phyloP scores from a whole-genome alignment of 2,329 filamentous ascomycete species.

The Chaetomiaceae sp. region DNA sequence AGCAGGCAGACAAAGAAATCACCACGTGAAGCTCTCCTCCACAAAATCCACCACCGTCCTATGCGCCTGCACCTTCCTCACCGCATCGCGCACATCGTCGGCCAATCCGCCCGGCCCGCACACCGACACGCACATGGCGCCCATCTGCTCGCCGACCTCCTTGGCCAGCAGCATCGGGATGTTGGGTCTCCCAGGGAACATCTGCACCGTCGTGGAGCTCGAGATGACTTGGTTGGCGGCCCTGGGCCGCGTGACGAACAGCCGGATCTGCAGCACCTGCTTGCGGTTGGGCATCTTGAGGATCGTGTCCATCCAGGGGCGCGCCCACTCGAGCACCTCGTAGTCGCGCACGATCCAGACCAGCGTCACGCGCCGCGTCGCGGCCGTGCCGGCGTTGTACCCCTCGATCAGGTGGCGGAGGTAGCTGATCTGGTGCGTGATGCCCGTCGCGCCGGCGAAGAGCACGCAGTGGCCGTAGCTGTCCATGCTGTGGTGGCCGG shows the following conservation, averaged over 20 bases:
- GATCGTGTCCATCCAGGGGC: slow-evolving; percentile 74
- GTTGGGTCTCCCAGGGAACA: slow-evolving; percentile 87
- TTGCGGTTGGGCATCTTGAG: slow-evolving; percentile 74
- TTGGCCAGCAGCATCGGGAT: slow-evolving; percentile 72
- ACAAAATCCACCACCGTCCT: slow-evolving; percentile 65
- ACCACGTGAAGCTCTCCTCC: slow-evolving; percentile 73
- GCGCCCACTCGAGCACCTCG: slow-evolving; percentile 88
- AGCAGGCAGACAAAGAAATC: too few relatives aligned
- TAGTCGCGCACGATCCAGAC: slow-evolving; percentile 91
- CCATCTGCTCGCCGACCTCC: slow-evolving; percentile 76
- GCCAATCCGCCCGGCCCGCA: slow-evolving; percentile 72
- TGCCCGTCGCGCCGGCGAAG: slow-evolving; percentile 88
- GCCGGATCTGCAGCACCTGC: slow-evolving; percentile 77
- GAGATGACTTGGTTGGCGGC: slow-evolving; percentile 77
- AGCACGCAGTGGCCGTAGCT: slow-evolving; percentile 91
- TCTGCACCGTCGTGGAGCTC: slow-evolving; percentile 75
- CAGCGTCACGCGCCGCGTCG: slow-evolving; percentile 75
- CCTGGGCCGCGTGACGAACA: slow-evolving; percentile 86
- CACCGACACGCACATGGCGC: slow-evolving; percentile 82
- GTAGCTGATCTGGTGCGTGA: slow-evolving; percentile 91
- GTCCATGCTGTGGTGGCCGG: slow-evolving; percentile 74
- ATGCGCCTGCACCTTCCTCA: slow-evolving; percentile 58
- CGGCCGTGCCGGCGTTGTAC: slow-evolving; percentile 65
- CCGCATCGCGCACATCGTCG: slow-evolving; percentile 69
- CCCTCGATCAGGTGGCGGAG: slow-evolving; percentile 71